These are phyloP conservation scores for Claviceps africana DNA, from an alignment of 2,329 filamentous ascomycete species.

Conservation along the genomic window DNA sequence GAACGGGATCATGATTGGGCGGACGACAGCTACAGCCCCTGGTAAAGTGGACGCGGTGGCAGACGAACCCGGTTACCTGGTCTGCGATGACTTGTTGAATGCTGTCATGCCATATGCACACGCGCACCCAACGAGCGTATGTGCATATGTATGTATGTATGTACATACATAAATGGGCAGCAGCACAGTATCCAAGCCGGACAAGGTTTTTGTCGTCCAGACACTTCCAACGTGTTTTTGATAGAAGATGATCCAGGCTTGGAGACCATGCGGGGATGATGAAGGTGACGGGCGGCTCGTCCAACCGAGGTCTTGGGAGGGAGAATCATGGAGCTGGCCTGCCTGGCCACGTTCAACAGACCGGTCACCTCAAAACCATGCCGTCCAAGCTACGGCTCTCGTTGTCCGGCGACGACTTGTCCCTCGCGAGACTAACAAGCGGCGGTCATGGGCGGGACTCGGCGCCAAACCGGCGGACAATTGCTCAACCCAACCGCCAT, in stretches of 20 bases:
- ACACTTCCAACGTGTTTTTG: background rate
- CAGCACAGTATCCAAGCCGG: background rate
- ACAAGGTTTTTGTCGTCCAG: background rate
- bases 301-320: background rate
- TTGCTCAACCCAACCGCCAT: background rate
- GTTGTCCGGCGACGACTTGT: background rate
- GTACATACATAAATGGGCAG: background rate
- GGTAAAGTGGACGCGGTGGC: background rate
- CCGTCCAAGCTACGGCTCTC: background rate
- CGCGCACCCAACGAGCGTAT: background rate
- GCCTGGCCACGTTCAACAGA: too few species aligned
- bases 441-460: background rate
- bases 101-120: background rate
- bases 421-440: too few species aligned
- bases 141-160: too few species aligned
- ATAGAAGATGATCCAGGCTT: background rate
- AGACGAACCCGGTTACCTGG: constrained; percentile 3
- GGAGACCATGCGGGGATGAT: background rate
- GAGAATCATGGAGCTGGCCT: too few species aligned
- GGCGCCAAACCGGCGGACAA: background rate
- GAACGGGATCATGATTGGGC: background rate
- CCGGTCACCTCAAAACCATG: background rate
- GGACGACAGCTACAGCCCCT: background rate
- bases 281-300: background rate
- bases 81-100: background rate